These are phyloP conservation scores for Paraconiothyrium brasiliense DNA, from an alignment of 2,329 filamentous ascomycete genomes.

Conservation along the genomic window DNA sequence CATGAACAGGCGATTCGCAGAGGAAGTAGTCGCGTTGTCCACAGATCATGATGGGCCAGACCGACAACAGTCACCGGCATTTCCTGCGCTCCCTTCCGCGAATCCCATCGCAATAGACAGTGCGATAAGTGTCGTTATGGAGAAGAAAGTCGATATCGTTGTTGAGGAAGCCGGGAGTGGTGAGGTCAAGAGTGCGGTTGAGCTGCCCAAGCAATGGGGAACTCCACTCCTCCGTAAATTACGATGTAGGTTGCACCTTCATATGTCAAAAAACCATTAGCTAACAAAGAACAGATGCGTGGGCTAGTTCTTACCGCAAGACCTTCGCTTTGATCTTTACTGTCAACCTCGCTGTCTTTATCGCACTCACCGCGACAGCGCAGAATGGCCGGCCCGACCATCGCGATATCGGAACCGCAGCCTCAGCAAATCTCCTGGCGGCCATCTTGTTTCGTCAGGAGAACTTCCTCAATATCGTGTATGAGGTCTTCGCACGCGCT, in stretches of 20 bases:
- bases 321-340: conserved; percentile 5
- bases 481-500: not conserved
- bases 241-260: not conserved
- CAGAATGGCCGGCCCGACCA: not conserved
- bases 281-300: not conserved
- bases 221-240: not conserved
- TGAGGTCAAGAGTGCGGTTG: not conserved
- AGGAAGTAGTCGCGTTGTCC: not conserved
- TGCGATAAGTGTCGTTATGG: not conserved
- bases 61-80: not conserved
- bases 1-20: not conserved
- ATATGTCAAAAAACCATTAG: not conserved
- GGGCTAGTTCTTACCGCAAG: conserved; percentile 5
- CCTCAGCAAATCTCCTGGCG: conserved; percentile 4
- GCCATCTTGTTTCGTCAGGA: conserved; percentile 8
- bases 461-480: conserved; percentile 7
- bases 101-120: not conserved
- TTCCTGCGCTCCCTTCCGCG: not conserved
- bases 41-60: not conserved
- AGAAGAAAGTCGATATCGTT: not conserved
- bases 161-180: not conserved
- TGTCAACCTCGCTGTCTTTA: conserved; percentile 5
- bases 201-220: conserved; percentile 6
- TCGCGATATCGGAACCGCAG: conserved; percentile 6
- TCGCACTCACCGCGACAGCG: conserved; percentile 1